Evolutionary conservation across 208 protist genomes (phyloP).

Genomic region (Leishmania guyanensis): DNA sequence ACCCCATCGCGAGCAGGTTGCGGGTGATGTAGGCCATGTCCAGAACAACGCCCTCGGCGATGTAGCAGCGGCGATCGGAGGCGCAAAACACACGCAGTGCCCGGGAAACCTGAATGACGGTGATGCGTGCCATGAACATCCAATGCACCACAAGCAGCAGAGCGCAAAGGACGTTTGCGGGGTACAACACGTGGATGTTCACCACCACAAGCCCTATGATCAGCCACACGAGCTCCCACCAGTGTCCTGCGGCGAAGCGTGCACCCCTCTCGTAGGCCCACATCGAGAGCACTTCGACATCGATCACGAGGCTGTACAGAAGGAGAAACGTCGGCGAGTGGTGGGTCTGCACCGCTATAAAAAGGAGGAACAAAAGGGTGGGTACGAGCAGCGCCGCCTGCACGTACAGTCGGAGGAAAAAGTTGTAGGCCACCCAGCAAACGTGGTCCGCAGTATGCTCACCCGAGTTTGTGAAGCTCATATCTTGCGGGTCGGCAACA

Average conservation of each 20-base stretch:
- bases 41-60: constrained; percentile 90
- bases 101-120: constrained; percentile 36
- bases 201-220: constrained; percentile 6
- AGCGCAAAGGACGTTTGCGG: constrained; percentile 14
- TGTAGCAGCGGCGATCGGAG: constrained; percentile 76
- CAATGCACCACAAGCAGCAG: constrained; percentile 41
- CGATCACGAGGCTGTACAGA: constrained; percentile 26
- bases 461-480: constrained; percentile 23
- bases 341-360: constrained; percentile 24
- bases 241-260: constrained; percentile 17
- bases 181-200: constrained; percentile 9
- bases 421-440: constrained; percentile 13
- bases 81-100: constrained; percentile 55
- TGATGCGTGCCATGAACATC: constrained; percentile 34
- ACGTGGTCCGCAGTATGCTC: constrained; percentile 9
- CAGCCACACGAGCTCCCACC: constrained; percentile 27
- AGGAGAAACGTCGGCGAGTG: constrained; percentile 30
- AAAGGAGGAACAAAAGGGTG: constrained; percentile 43
- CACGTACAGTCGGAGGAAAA: constrained; percentile 36
- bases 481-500: constrained; percentile 48
- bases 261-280: constrained; percentile 33
- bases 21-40: constrained; percentile 94
- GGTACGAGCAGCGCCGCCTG: constrained; percentile 36
- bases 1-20: constrained; percentile 95
- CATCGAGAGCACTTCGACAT: constrained; percentile 25